Evolutionary conservation across 1,284 basidiomycete genomes (phyloP), one percentile per base, ranked within the genome.

Genomic region (Microbotryum saponariae): DNA sequence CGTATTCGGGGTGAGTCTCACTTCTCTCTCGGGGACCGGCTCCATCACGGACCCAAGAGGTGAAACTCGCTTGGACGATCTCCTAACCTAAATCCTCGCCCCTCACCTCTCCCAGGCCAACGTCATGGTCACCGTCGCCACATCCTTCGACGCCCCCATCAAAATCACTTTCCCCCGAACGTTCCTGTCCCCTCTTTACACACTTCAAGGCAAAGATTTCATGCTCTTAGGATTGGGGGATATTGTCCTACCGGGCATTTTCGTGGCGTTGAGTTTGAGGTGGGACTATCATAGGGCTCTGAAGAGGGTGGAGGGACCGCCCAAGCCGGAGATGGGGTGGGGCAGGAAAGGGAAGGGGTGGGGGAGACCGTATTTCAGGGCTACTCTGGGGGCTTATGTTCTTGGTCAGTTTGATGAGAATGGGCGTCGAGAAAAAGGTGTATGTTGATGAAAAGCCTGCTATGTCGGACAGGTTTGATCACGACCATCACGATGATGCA

Each of bases 191-290:
- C 37, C 37, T 18, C 14, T 42, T 18, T 42, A 42, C 37, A 18
- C 3, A 42, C 37, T 42, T 10, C 37, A 42, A 42, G 37, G 37
- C 37, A 65, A 63, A 31, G 58, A 61, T 79, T 89, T 85, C 74
- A 88, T 91, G 46, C 88, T 97, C 85, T 85, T 98, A 29, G 94
- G 94, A 6, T 80, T 97, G 4, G 73, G 94, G 33, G 90, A 92
- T 73, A 84, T 94, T 60, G 89, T 94, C 27, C 82, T 92, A 46
- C 90, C 91, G 0, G 73, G 61, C n/a, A 81, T 87, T 61, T 89
- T 97, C 76, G 79, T 96, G 59, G 88, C 91, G 20, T 82, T 94
- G 4, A 89, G 87, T 4, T 81, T 97, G 37, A 86, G 93, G 52
- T 94, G 88, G 76, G 94, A 97, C 77, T 80, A 87, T 66, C 64